Evolutionary conservation across 2,329 filamentous ascomycete species (phyloP), one percentile per base, ranked within the genome.

Genomic region (Diaporthe humulicola): DNA sequence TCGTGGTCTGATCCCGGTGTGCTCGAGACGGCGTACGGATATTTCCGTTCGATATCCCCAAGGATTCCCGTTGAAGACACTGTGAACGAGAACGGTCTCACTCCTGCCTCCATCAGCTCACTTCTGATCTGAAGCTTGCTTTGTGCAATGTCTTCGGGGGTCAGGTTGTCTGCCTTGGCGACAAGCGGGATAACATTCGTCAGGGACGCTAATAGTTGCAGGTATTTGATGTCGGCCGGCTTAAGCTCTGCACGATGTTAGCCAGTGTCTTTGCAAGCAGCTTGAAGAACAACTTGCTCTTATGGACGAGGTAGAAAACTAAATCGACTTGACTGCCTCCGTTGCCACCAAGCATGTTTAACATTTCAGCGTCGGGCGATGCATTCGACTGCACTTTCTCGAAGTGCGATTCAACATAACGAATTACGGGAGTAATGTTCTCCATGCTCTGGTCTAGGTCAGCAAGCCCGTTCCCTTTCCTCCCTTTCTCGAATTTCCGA

Each of bases 141-240:
- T 0, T 85, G 82, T 5, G 85, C 81, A 5, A 94, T 84, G 74
- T 93, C 88, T 17, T 90, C 86, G 0, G 85, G 77, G 0, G 89
- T 88, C 76, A 96, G 84, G 2, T 89, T 89, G 81, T 99, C 97
- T 4, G 93, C 89, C 76, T 93, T 94, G 17, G 94, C 90, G 69
- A 99, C 88, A 3, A 98, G 83, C 2, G 96, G 94, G 61, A 98
- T 92, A 9, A 98, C 89, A 81, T 98, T 98, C 10, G 95, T 97
- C 73, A 95, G 87, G 2, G 88, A 85, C 38, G 92, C 90, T 28
- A 98, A 88, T 40, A 90, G 90, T 69, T 90, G 89, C 73, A 98
- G 91, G 78, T 92, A 93, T 75, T 94, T 89, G 12, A 96, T 85
- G 79, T 98, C 95, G 42, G 88, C 87, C 12, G 88, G 83, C 79